Base-by-base conservation (phyloP, 2,329 filamentous ascomycete species). In the Aspergillus fischeri region DNA sequence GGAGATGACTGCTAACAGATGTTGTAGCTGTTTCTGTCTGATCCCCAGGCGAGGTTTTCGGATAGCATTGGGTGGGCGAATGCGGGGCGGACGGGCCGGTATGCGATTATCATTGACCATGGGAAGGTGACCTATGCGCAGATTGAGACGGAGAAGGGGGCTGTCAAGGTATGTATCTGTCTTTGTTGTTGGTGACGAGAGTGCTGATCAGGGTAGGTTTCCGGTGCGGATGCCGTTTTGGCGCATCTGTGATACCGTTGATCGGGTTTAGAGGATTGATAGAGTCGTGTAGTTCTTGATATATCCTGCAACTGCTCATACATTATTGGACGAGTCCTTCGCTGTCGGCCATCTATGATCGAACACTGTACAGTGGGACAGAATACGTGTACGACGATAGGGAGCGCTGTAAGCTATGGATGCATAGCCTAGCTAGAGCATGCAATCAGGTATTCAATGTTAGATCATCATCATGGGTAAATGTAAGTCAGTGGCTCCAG, bases 71-170 rank as follows among this genome's bases (percentile, higher is more conserved):
- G 88, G 68, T 95, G 91, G 90, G 83, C 81, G 55, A 85, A 62
- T 50, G 60, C 42, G 3, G 87, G 89, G 66, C 83, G 90, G 59
- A 91, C 89, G 56, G 86, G 84, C 51, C 83, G 91, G 52, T 95
- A 90, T 79, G 91, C 90, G 61, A 83, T 95, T 71, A 80, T 92
- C 61, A 79, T 95, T 64, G 90, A 92, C 75, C 81, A 94, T 70
- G 91, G 91, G 71, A 92, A 90, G 80, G 82, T 96, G 63, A 78
- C 79, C 64, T 94, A 95, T 73, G 88, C 90, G 52, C 87, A 88
- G 75, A 87, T 85, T 65, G 90, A 95, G 78, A 77, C 74, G 53
- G 81, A 70, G 63, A 65, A 59, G 58, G 65, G 70, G 25, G 55
- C 52, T 57, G 62, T 68, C 14, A 64, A 80, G 68, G 71, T 73